Conservation (phyloP, 2,329 filamentous ascomycete species). For the Calonectria pseudoreteaudii region DNA sequence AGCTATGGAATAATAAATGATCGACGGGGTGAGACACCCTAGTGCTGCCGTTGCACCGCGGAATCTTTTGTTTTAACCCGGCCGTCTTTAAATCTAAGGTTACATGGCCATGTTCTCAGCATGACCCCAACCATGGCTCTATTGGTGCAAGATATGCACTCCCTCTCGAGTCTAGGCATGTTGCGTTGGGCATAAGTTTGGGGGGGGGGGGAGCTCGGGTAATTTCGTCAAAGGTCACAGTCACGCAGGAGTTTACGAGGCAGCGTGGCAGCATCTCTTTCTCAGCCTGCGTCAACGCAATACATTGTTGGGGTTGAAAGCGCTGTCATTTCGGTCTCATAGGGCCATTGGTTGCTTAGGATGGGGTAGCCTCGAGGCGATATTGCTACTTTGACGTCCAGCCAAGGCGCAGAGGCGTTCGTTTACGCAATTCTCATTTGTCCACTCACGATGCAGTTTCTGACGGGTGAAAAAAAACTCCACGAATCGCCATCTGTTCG, state of each 20-base stretch:
- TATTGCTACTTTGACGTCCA: neutral
- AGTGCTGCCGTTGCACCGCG: neutral
- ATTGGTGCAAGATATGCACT: slow-evolving; percentile 40
- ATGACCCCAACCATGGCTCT: slow-evolving; percentile 28
- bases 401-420: neutral
- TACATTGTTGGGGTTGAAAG: neutral
- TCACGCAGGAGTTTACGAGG: slow-evolving; percentile 27
- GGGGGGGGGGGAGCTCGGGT: slow-evolving; percentile 17
- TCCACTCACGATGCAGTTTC: slow-evolving; percentile 11
- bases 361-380: neutral
- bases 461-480: slow-evolving; percentile 31
- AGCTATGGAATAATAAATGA: slow-evolving; percentile 40
- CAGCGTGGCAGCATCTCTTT: slow-evolving; percentile 12
- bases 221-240: slow-evolving; percentile 23
- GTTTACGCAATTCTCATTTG: neutral
- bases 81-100: slow-evolving; percentile 29
- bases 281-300: neutral
- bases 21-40: slow-evolving; percentile 17
- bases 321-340: slow-evolving; percentile 3
- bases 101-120: slow-evolving; percentile 34
- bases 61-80: neutral
- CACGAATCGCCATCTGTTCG: slow-evolving; percentile 35
- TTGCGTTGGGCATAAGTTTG: neutral
- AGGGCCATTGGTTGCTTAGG: neutral
- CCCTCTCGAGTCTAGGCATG: slow-evolving; percentile 22